phyloP scores from a whole-genome alignment of 495 filamentous ascomycete species.

The Geoglossum glabrum region DNA sequence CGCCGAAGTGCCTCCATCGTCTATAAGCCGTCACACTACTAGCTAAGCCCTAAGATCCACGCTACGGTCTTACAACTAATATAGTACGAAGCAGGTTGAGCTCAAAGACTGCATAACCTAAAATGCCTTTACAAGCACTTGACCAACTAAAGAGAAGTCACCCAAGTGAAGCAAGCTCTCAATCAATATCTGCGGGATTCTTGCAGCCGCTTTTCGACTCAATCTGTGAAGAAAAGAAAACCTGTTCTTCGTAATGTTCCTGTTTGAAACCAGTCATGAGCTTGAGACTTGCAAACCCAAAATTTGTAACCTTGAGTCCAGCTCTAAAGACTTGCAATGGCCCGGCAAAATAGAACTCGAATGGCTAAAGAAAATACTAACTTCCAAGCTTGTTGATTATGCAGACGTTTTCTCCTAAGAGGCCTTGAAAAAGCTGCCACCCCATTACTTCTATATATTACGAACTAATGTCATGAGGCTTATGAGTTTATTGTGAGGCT shows the following conservation, averaged over 20 bases:
- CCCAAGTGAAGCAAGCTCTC: background rate
- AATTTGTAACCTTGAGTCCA: too few relatives aligned
- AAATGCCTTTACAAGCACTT: background rate
- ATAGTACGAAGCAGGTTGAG: background rate
- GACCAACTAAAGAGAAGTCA: background rate
- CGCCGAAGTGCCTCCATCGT: too few relatives aligned
- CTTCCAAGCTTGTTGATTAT: background rate
- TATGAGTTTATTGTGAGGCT: too few relatives aligned
- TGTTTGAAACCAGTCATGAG: background rate
- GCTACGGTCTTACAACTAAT: too few relatives aligned
- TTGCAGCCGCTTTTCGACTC: background rate
- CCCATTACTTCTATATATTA: background rate
- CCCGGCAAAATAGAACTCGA: background rate
- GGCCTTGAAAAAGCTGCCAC: background rate
- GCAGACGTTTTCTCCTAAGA: constrained; percentile 2
- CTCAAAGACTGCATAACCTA: background rate
- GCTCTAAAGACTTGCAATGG: background rate
- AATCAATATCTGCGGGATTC: background rate
- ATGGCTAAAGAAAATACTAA: background rate
- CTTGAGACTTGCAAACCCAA: background rate
- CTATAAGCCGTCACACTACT: too few relatives aligned
- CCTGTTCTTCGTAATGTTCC: background rate
- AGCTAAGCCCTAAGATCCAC: too few relatives aligned
- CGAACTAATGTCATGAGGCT: too few relatives aligned
- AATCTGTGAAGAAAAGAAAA: background rate